Evolutionary conservation across 805 yeast genomes (phyloP), one percentile per base, ranked within the genome.

Genomic region (Spencermartinsiella europaea): DNA sequence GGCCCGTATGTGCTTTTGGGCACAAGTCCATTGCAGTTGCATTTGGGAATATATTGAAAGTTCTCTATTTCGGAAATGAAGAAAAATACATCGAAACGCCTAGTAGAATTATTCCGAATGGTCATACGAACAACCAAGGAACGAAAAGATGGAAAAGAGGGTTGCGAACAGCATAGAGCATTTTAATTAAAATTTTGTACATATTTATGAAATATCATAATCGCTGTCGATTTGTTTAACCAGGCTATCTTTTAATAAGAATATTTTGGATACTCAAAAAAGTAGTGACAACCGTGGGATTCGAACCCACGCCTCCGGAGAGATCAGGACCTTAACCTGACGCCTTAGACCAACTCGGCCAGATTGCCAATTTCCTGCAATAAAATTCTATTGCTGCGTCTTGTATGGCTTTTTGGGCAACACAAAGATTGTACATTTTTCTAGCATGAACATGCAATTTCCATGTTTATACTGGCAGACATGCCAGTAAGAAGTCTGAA

Each of bases 291-390:
- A 77, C 80, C 80, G 83, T 76, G 85, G 81, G 85, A 78, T 80
- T 80, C 84, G 85, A 80, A 80, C 85, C 81, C 85, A 75, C 83
- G 85, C 85, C 83, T 77, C 84, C 84, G 83, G 70, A 79, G 84
- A 79, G 83, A 80, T 77, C 79, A 76, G 81, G 81, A 77, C 85
- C 82, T 80, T 76, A 76, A 75, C 77, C 80, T 74, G 76, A 75
- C 81, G 80, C 80, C 81, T 76, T 76, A 76, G 78, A 75, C 80
- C 80, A 65, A 71, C 80, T 76, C 81, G 80, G 81, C 81, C 81
- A 76, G 76, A 71, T 73, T 75, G 74, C 80, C 81, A 27, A 21
- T 21, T 21, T 8, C 7, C 3, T 5, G 20, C 38, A 7, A 21
- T 31, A 22, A 22, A 3, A n/a, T n/a, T n/a, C n/a, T n/a, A n/a